Base-by-base conservation (phyloP, 2,329 filamentous ascomycete genomes). In the Colletotrichum sp. region DNA sequence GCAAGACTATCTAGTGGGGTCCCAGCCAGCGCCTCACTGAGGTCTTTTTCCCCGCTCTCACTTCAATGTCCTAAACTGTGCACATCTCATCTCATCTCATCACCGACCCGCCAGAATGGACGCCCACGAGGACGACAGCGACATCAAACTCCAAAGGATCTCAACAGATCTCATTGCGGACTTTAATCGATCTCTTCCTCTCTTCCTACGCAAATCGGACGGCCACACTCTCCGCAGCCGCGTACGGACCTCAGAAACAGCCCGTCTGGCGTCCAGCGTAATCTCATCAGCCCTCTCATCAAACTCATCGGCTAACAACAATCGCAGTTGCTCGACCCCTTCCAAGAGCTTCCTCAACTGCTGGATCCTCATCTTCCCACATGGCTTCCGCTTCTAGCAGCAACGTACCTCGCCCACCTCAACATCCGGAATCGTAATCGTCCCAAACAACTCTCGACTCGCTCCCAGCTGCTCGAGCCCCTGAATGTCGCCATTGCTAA, bases 341-440 rank as follows among this genome's bases (percentile, higher is more conserved):
- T 98, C 79, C 96, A 98, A 88, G 96, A 98, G 87, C 93, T 97
- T 78, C 97, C 97, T 22, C 97, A 99, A 83, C 90, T 98, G 52
- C 90, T 99, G 30, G 97, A 99, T 85, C 92, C 95, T 12, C 91
- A 96, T 83, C 89, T 99, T 56, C 92, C 94, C 66, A 89, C 86
- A 77, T 92, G 97, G 84, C 88, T 98, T 66, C 93, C 95, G 28
- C 87, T 91, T 55, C 88, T 98, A 43, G 92, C 95, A 30, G 90
- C 93, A 80, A 93, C 94, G 22, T 97, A 96, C 80, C 86, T 98
- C 25, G 90, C 92, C 70, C 92, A 92, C 80, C 85, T 96, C 10
- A 86, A 86, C 77, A 85, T 83, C 65, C 83, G 85, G 82, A 86
- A 83, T 78, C 83, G 82, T 75, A 52, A 28, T 27, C 81, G 68